Evolutionary conservation across 805 yeast species (phyloP).

Genomic region (Novakomyces olei): DNA sequence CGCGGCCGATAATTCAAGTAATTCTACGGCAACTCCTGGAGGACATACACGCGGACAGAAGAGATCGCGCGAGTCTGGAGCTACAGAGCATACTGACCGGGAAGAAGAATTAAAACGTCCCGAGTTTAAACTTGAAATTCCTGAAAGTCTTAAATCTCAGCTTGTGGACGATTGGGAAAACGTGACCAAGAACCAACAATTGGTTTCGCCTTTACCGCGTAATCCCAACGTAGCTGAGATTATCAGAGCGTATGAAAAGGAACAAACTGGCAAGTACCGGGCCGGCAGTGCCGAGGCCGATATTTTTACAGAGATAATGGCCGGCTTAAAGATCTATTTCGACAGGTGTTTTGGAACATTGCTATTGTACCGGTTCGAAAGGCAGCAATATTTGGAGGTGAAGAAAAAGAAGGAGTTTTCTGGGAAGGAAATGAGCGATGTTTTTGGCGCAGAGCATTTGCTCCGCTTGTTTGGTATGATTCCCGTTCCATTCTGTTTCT

Average conservation of each 20-base stretch:
- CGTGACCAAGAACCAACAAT: constrained; percentile 55
- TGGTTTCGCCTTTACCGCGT: constrained; percentile 27
- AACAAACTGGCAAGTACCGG: constrained; percentile 13
- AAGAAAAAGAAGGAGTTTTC: constrained; percentile 15
- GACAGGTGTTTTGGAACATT: constrained; percentile 48
- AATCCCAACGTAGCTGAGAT: constrained; percentile 31
- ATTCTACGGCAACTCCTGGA: constrained; percentile 5
- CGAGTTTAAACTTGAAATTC: constrained; percentile 37
- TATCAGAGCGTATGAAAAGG: constrained; percentile 30
- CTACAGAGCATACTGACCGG: constrained; percentile 3
- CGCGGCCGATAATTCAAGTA: constrained; percentile 6
- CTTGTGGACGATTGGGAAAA: constrained; percentile 88
- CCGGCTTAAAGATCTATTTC: constrained; percentile 53
- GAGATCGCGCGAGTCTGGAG: constrained; percentile 3
- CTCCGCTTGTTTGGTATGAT: constrained; percentile 51
- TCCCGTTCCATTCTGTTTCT: constrained; percentile 5
- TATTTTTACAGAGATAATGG: constrained; percentile 41
- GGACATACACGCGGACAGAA: constrained; percentile 2
- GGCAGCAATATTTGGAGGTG: constrained; percentile 44
- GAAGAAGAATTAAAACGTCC: constrained; percentile 19
- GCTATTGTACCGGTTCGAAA: constrained; percentile 52
- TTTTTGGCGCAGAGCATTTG: constrained; percentile 69
- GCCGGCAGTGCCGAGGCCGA: constrained; percentile 22
- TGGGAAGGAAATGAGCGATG: constrained; percentile 19
- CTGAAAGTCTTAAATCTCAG: constrained; percentile 42